Conservation (phyloP, 192 early-diverging fungal species). For the Rhizoclosmatium sp. region DNA sequence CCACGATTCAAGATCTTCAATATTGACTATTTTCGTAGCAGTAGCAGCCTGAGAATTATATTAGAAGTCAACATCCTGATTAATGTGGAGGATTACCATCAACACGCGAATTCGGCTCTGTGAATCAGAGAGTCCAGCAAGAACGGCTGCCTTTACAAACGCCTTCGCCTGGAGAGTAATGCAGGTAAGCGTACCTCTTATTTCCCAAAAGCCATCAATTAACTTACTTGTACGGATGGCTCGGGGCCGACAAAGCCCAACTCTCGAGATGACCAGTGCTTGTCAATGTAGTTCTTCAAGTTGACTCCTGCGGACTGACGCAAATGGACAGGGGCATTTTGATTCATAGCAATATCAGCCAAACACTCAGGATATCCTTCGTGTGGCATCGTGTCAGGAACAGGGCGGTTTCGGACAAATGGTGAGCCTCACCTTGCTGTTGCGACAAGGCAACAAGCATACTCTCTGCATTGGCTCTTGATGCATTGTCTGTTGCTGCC, state of each 20-base stretch:
- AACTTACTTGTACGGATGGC: constrained; percentile 1
- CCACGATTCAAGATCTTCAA: constrained; percentile 96
- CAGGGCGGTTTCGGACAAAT: background rate
- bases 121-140: constrained; percentile 67
- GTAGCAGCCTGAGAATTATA: constrained; percentile 72
- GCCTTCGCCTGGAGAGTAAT: constrained; percentile 46
- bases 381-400: background rate
- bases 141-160: constrained; percentile 60
- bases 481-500: constrained; percentile 13
- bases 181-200: background rate
- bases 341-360: constrained; percentile 3
- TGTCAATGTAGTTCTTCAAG: constrained; percentile 23
- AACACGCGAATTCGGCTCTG: constrained; percentile 70
- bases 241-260: constrained; percentile 22
- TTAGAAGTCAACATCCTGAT: constrained; percentile 23
- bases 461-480: constrained; percentile 10
- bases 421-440: background rate
- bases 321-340: constrained; percentile 14
- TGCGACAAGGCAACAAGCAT: constrained; percentile 1
- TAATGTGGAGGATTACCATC: constrained; percentile 48
- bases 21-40: constrained; percentile 86
- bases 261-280: constrained; percentile 12
- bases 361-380: constrained; percentile 17
- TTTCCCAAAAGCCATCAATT: background rate
- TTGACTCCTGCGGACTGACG: constrained; percentile 23